Evolutionary conservation across 768 basidiomycete species (phyloP).

Genomic region (Gloeostereum incarnatum): DNA sequence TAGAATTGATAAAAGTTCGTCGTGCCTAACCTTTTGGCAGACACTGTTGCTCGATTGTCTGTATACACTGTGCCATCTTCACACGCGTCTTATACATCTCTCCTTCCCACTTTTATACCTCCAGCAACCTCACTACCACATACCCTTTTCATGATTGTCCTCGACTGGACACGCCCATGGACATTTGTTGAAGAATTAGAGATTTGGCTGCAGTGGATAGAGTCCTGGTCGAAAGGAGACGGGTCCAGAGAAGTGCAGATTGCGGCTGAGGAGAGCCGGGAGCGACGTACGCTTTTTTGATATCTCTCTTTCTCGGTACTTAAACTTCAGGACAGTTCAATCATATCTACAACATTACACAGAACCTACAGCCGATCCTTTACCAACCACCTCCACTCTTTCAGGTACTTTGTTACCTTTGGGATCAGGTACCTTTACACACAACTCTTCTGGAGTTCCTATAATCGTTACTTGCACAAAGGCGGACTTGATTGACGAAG

Average conservation of each 20-base stretch:
- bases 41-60: constrained; percentile 82
- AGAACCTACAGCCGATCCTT: constrained; percentile 64
- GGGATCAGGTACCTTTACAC: constrained; percentile 76
- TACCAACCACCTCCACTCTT: constrained; percentile 52
- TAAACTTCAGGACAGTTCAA: constrained; percentile 48
- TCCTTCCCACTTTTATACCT: constrained; percentile 75
- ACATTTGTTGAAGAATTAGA: constrained; percentile 80
- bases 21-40: constrained; percentile 25
- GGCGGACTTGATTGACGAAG: constrained; percentile 87
- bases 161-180: constrained; percentile 97
- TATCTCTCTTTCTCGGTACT: constrained; percentile 1
- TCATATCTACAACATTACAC: constrained; percentile 84
- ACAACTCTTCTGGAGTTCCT: constrained; percentile 80
- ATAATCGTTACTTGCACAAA: constrained; percentile 89
- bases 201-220: constrained; percentile 81
- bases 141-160: constrained; percentile 70
- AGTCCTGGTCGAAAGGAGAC: constrained; percentile 70
- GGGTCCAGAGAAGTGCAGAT: constrained; percentile 64
- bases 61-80: constrained; percentile 87
- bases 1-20: constrained; percentile 6
- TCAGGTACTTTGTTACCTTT: constrained; percentile 72
- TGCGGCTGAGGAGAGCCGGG: constrained; percentile 69
- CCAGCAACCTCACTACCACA: constrained; percentile 58
- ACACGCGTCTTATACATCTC: constrained; percentile 54
- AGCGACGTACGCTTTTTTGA: constrained; percentile 53